Percentiles rank a stretch among this genome's conserved stretches.
phyloP scores from a whole-genome alignment of 2,329 filamentous ascomycete species.

The Calonectria crousiana region DNA sequence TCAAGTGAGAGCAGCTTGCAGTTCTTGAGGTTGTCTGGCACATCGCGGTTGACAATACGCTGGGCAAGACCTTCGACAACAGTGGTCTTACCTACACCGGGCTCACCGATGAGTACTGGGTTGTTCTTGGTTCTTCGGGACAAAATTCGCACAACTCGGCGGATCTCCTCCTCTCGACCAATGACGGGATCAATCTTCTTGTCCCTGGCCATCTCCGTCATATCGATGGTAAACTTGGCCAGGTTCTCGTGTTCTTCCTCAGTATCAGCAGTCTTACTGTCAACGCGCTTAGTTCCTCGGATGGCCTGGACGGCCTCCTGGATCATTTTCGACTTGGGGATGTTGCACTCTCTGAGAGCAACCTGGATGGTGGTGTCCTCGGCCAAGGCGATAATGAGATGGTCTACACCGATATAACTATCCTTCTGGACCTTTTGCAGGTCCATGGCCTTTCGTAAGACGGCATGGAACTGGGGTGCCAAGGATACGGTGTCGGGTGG shows the following conservation, averaged over 20 bases:
- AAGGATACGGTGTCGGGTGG: slow-evolving; percentile 90
- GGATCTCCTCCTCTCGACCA: slow-evolving; percentile 94
- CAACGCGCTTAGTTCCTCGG: slow-evolving; percentile 90
- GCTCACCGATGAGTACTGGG: slow-evolving; percentile 96
- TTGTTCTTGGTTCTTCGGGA: slow-evolving; percentile 98
- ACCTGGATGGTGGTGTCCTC: slow-evolving; percentile 83
- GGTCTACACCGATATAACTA: slow-evolving; percentile 92
- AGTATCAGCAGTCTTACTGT: slow-evolving; percentile 94
- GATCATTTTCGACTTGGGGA: slow-evolving; percentile 91
- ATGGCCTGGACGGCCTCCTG: slow-evolving; percentile 93
- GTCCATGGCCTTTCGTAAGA: slow-evolving; percentile 87
- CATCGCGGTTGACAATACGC: slow-evolving; percentile 95
- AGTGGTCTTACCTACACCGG: slow-evolving; percentile 98
- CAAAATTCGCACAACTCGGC: slow-evolving; percentile 90
- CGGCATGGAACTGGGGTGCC: slow-evolving; percentile 83
- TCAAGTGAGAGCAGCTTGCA: slow-evolving; percentile 96
- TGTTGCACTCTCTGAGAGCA: slow-evolving; percentile 85
- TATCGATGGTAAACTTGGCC: slow-evolving; percentile 98
- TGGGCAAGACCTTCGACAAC: slow-evolving; percentile 96
- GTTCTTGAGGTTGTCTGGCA: slow-evolving; percentile 92
- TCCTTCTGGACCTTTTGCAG: slow-evolving; percentile 98
- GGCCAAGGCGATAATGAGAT: slow-evolving; percentile 86
- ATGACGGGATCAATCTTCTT: slow-evolving; percentile 99
- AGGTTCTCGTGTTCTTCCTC: slow-evolving; percentile 95
- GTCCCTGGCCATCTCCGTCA: slow-evolving; percentile 95